A percentile compares a stretch with the other conserved stretches of the same genome.
These are phyloP conservation scores for Coemansia biformis DNA, from an alignment of 192 early-diverging fungal genomes.

Conservation along the genomic window DNA sequence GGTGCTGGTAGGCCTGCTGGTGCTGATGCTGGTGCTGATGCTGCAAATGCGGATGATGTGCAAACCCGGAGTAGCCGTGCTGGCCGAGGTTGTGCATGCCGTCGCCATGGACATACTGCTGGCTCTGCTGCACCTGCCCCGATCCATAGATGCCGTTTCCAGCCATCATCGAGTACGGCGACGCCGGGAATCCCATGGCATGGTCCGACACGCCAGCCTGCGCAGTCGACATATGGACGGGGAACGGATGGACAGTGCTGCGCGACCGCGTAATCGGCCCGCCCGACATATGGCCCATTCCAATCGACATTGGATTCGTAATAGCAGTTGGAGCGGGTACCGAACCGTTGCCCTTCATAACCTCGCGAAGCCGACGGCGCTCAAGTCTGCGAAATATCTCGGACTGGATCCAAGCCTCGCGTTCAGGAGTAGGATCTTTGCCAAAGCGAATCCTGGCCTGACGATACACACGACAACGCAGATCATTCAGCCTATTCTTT, in stretches of 20 bases:
- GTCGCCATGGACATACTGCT: conserved; percentile 11
- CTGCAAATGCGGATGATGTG: conserved; percentile 11
- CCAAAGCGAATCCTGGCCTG: conserved; percentile 60
- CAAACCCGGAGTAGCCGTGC: conserved; percentile 1
- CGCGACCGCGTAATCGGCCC: conserved; percentile 42
- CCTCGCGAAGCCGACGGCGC: conserved; percentile 44
- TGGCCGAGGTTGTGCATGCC: conserved; percentile 5
- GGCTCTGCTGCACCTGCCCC: conserved; percentile 12
- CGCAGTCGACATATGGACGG: conserved; percentile 22
- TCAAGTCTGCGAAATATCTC: conserved; percentile 57
- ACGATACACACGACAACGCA: conserved; percentile 68
- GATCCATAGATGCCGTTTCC: conserved; percentile 23
- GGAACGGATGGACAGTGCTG: conserved; percentile 43
- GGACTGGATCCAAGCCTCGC: conserved; percentile 59
- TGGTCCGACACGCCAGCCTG: conserved; percentile 21
- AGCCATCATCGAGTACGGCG: conserved; percentile 44
- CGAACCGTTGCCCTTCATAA: conserved; percentile 43
- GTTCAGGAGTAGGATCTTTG: conserved; percentile 54
- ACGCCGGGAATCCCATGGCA: conserved; percentile 33
- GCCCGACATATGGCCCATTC: conserved; percentile 20
- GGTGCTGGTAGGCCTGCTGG: neutral
- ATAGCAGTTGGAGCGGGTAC: conserved; percentile 34
- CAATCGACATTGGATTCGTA: conserved; percentile 20
- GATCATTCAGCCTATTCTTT: conserved; percentile 61
- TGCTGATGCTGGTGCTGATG: conserved; percentile 10